Percentiles rank a stretch among this genome's conserved stretches.
phyloP scores from a whole-genome alignment of 2,329 filamentous ascomycete genomes.

The Didymella glomerata region DNA sequence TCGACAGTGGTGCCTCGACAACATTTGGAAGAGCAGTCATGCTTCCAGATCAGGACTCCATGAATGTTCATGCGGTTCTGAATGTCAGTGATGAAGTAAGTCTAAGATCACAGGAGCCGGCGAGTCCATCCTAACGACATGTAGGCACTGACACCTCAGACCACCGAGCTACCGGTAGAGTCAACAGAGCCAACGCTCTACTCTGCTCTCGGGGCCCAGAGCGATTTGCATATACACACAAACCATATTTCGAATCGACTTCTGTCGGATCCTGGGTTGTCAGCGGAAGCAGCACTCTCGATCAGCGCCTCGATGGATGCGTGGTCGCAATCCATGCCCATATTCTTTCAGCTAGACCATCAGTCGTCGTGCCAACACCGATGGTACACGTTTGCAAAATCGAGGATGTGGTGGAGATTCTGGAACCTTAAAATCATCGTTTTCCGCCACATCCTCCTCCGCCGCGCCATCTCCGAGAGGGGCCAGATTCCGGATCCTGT shows the following conservation, averaged over 20 bases:
- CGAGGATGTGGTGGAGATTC: conserved; percentile 38
- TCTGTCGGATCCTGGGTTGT: conserved; percentile 35
- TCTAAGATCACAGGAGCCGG: background rate
- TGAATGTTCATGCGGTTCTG: conserved; percentile 37
- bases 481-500: conserved; percentile 30
- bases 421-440: conserved; percentile 42
- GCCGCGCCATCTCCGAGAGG: conserved; percentile 34
- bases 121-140: background rate
- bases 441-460: conserved; percentile 36
- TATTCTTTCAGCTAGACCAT: conserved; percentile 28
- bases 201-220: conserved; percentile 33
- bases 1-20: conserved; percentile 39
- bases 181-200: conserved; percentile 31
- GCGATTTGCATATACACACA: conserved; percentile 36
- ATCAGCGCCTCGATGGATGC: conserved; percentile 29
- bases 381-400: conserved; percentile 35
- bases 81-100: conserved; percentile 36
- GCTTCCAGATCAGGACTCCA: conserved; percentile 36
- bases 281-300: conserved; percentile 36
- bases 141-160: conserved; percentile 35
- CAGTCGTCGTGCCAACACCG: conserved; percentile 21
- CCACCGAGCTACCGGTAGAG: conserved; percentile 28
- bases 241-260: conserved; percentile 37
- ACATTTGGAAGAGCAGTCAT: conserved; percentile 38
- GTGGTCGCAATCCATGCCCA: conserved; percentile 30